phyloP scores from a whole-genome alignment of 1,139 yeast genomes.

The Trichomonascaceae sp. region DNA sequence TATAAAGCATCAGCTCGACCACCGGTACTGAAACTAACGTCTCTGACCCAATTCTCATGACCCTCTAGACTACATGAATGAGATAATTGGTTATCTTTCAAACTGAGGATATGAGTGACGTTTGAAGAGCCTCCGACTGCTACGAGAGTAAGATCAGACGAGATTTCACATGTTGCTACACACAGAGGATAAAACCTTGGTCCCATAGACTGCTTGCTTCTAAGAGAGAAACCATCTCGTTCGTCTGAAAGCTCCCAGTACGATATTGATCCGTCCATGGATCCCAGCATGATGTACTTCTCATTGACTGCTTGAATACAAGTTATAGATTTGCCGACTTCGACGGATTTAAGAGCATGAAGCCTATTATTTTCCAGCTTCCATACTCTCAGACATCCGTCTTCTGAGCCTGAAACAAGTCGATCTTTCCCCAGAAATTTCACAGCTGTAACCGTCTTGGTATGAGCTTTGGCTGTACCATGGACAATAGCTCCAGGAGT shows the following conservation, averaged over 20 bases:
- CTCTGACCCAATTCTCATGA: constrained; percentile 91
- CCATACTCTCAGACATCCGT: constrained; percentile 60
- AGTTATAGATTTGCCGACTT: constrained; percentile 41
- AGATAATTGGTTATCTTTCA: constrained; percentile 25
- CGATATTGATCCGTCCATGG: constrained; percentile 43
- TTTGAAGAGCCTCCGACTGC: constrained; percentile 78
- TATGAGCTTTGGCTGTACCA: constrained; percentile 29
- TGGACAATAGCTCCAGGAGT: constrained; percentile 45
- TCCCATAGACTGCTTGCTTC: constrained; percentile 18
- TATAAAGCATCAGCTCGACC: constrained; percentile 38
- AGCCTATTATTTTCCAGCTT: constrained; percentile 20
- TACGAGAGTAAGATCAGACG: constrained; percentile 45
- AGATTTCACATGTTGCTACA: constrained; percentile 35
- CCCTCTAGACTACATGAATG: constrained; percentile 59
- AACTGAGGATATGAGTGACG: constrained; percentile 45
- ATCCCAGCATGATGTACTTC: not conserved
- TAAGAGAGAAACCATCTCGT: constrained; percentile 6
- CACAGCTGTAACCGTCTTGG: constrained; percentile 29
- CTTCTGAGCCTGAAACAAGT: constrained; percentile 63
- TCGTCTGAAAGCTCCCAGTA: constrained; percentile 39
- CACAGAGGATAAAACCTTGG: constrained; percentile 60
- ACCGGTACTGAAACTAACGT: constrained; percentile 50
- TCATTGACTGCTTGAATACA: constrained; percentile 35
- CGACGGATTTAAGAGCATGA: not conserved
- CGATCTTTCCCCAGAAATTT: constrained; percentile 24